A percentile compares a stretch with the other conserved stretches of the same genome.
Evolutionary conservation across 345 rosid genomes (phyloP).

Genomic region (Brassica cretica): DNA sequence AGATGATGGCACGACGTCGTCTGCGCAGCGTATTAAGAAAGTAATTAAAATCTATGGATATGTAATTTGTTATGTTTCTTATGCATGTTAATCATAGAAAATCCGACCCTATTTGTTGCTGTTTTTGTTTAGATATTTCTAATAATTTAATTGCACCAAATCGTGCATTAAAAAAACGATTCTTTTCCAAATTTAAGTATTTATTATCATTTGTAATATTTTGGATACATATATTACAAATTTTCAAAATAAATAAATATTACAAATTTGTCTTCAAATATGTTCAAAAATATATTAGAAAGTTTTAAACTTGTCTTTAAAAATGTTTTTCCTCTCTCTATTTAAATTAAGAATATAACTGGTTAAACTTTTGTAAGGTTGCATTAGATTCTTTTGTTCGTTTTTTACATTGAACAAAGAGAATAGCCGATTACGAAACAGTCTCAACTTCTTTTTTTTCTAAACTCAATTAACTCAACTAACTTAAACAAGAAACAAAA

Average conservation of each 20-base stretch:
- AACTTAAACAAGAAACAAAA: neutral
- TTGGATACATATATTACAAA: neutral
- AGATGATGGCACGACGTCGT: constrained; percentile 16
- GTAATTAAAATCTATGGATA: neutral
- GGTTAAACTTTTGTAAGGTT: neutral
- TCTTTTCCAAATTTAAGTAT: neutral
- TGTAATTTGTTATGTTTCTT: neutral
- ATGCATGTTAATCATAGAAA: neutral
- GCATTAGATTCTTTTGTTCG: neutral
- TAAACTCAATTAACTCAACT: neutral
- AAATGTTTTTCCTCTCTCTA: neutral
- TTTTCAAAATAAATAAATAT: neutral
- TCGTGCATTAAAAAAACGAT: neutral
- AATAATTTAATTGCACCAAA: neutral
- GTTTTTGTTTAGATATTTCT: neutral
- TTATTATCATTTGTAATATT: neutral
- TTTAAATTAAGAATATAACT: neutral
- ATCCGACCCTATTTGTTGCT: neutral
- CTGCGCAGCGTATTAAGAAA: neutral
- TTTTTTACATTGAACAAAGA: neutral
- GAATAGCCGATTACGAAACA: neutral
- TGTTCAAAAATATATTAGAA: neutral
- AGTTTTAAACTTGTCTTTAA: neutral
- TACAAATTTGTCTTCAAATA: neutral
- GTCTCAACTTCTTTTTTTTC: neutral